Base-by-base conservation (phyloP, 2,329 filamentous ascomycete genomes). In the Emergomyces africanus region DNA sequence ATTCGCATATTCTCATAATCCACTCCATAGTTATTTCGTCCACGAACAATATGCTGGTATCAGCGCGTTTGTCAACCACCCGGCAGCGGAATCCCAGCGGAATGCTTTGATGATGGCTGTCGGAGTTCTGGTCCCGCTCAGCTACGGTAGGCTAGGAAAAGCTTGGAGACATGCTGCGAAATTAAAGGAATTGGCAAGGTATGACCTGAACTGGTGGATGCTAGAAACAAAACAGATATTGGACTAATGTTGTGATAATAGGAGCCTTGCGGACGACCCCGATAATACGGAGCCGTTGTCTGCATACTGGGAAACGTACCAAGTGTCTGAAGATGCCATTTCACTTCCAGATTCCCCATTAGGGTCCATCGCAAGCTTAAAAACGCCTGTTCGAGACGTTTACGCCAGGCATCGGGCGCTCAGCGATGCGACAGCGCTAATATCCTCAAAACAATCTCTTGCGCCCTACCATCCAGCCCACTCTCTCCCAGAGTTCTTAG, bases 41-140 rank as follows among this genome's bases (percentile, higher is more conserved):
- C 90, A 97, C 69, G 86, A 83, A 54, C 79, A 83, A 51, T 86
- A 90, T 75, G 91, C 90, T 5, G 94, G 94, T 33, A 80, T 97
- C 66, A 96, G 90, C 75, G 90, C 91, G 33, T 99, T 96, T 71
- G 79, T 94, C 70, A 95, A 95, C 71, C 83, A 82, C 63, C 86
- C 88, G 2, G 90, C 89, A 54, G 84, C 87, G 15, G 88, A 89
- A 65, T 84, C 83, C 57, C 83, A 89, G 57, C 86, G 94, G 61
- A 89, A 95, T 78, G 94, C 94, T 55, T 84, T 88, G 66, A 96
- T 99, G 84, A 85, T 96, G 63, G 88, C 92, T 15, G 90, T 97
- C 0, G 94, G 94, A 46, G 83, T 92, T 33, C 77, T 99, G 65
- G 90, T 97, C 1, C 89, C 90, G 6, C 74, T 96, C 57, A 92